Evolutionary conservation across 257 asterid species (phyloP).

Genomic region (Linaria vulgaris): DNA sequence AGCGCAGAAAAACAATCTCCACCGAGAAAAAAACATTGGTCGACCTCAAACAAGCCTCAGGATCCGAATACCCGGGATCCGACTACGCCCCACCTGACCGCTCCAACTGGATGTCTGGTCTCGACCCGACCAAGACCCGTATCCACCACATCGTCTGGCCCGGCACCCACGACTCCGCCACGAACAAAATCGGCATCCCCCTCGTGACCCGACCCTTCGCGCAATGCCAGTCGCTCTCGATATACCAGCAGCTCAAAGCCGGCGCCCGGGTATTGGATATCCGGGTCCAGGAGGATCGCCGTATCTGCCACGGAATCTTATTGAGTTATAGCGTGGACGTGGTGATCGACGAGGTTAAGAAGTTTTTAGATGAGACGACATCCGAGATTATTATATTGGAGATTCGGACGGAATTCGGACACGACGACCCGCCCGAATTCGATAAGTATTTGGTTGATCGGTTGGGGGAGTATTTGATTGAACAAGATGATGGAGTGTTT

Average conservation of each 20-base stretch:
- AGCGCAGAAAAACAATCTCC: slow-evolving; percentile 49
- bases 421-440: slow-evolving; percentile 78
- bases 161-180: slow-evolving; percentile 94
- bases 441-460: slow-evolving; percentile 57
- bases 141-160: slow-evolving; percentile 86
- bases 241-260: slow-evolving; percentile 61
- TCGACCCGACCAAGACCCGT: slow-evolving; percentile 43
- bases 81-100: slow-evolving; percentile 60
- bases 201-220: slow-evolving; percentile 75
- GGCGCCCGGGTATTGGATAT: slow-evolving; percentile 74
- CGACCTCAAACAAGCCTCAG: slow-evolving; percentile 42
- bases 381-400: slow-evolving; percentile 78
- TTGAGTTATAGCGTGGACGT: slow-evolving; percentile 54
- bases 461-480: slow-evolving; percentile 67
- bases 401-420: slow-evolving; percentile 87
- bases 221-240: slow-evolving; percentile 71
- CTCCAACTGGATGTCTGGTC: slow-evolving; percentile 72
- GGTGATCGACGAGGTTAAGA: slow-evolving; percentile 61
- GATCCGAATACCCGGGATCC: slow-evolving; percentile 57
- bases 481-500: slow-evolving; percentile 64
- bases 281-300: slow-evolving; percentile 71
- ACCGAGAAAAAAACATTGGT: slow-evolving; percentile 50
- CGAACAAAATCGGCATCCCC: slow-evolving; percentile 74
- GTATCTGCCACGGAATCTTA: slow-evolving; percentile 80
- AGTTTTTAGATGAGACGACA: slow-evolving; percentile 57